Evolutionary conservation across 257 asterid genomes (phyloP), one percentile per base, ranked within the genome.

Genomic region (Solanum commersonii): DNA sequence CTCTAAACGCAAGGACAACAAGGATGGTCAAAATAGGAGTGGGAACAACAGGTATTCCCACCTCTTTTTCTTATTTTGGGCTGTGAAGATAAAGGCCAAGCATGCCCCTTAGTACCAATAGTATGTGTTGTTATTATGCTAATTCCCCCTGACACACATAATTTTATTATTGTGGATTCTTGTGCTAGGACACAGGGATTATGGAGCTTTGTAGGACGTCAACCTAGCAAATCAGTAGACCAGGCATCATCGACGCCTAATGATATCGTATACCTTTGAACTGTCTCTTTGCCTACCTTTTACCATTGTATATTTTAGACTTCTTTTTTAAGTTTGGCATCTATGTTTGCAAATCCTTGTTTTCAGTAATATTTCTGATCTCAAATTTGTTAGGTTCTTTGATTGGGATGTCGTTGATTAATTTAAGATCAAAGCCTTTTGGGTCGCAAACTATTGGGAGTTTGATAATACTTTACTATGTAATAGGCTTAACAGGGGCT

Each of bases 121-220:
- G 9, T 46, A 44, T 44, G 85, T 4, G 7, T n/a, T 23, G 4
- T 79, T 44, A 35, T 27, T 79, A 15, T 81, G 42, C 85, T 25
- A 27, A 84, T 37, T 35, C n/a, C 35, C 44, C 84, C 59, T 3
- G 20, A 9, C 84, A 78, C 81, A 72, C n/a, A 49, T 74, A 65
- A 84, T 27, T 27, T 38, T 79, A 49, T 68, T 56, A 31, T 73
- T 49, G 46, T 65, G 49, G 73, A 23, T 68, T 88, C 89, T 71
- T 86, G 83, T 87, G 91, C 77, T 88, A 89, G 93, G 90, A 87
- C 83, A 84, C 91, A 87, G 91, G 96, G 98, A 84, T 90, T 95
- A 77, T 94, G 99, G 99, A 92, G 95, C 84, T 91, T 93, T 94
- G 84, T 94, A 68, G 85, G 76, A 52, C 91, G 91, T 56, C 92